These are phyloP conservation scores for Histomonas meleagridis DNA, from an alignment of 208 protist species.

Conservation along the genomic window DNA sequence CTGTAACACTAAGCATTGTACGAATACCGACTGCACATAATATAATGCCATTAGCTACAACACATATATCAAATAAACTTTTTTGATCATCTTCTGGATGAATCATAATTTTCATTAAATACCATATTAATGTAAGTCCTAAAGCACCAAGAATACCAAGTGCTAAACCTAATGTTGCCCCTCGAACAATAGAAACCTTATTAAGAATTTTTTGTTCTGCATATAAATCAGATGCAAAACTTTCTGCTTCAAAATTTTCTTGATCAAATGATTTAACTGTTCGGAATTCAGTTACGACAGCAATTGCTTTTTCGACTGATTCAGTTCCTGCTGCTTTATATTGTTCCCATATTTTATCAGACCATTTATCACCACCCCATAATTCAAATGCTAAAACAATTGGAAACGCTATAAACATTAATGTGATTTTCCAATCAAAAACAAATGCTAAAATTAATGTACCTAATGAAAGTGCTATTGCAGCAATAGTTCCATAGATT, in stretches of 20 bases:
- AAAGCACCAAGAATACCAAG: no score
- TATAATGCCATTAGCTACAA: no score
- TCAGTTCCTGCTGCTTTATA: background rate
- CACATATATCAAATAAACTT: no score
- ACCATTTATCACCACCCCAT: background rate
- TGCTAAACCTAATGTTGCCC: no score
- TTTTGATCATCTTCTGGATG: no score
- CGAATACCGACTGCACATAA: no score
- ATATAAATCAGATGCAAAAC: no score
- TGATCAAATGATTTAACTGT: background rate
- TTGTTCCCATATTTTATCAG: background rate
- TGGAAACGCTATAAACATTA: background rate
- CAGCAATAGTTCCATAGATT: background rate
- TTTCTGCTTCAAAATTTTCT: background rate
- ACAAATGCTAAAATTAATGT: background rate
- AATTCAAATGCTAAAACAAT: background rate
- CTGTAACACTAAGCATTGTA: no score
- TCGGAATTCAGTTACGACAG: background rate
- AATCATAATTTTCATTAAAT: no score
- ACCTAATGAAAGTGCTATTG: background rate
- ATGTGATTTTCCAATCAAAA: background rate
- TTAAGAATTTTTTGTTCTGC: no score
- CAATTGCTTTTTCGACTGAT: background rate
- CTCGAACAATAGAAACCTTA: no score
- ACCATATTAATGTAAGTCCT: no score